Conservation (phyloP, 1,284 basidiomycete genomes). For the Pterulicium gracile region DNA sequence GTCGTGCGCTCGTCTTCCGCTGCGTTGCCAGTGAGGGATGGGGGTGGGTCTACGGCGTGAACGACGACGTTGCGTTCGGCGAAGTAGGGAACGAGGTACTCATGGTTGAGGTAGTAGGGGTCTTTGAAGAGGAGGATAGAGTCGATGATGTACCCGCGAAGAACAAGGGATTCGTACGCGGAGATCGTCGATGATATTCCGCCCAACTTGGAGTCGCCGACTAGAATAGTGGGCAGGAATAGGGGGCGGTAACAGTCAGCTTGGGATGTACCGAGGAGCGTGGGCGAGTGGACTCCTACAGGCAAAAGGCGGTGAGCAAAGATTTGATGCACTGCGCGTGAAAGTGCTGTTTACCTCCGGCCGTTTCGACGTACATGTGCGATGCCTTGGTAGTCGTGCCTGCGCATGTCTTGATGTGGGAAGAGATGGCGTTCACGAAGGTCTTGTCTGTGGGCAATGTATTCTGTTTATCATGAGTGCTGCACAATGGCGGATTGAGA, state of each 20-base stretch:
- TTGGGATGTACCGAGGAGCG: conserved; percentile 80
- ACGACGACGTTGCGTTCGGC: conserved; percentile 58
- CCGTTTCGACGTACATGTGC: conserved; percentile 87
- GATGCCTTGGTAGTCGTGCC: conserved; percentile 19
- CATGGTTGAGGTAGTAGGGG: conserved; percentile 77
- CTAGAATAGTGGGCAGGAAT: conserved; percentile 78
- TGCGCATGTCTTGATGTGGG: conserved; percentile 48
- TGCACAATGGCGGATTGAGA: conserved; percentile 2
- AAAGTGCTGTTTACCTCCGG: conserved; percentile 55
- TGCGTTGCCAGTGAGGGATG: conserved; percentile 33
- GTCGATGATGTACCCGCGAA: conserved; percentile 89
- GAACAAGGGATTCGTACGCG: conserved; percentile 81
- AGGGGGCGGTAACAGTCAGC: conserved; percentile 76
- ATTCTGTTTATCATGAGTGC: conserved; percentile 3
- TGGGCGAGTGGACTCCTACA: conserved; percentile 88
- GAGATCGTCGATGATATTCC: conserved; percentile 94
- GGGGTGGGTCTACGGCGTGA: conserved; percentile 48
- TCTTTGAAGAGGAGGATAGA: conserved; percentile 85
- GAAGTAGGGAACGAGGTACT: conserved; percentile 78
- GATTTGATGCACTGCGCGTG: not conserved
- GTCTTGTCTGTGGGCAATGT: conserved; percentile 51
- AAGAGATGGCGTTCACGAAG: conserved; percentile 59
- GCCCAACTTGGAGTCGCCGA: conserved; percentile 85
- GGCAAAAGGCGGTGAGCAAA: conserved; percentile 1
- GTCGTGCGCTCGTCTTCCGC: conserved; percentile 46